A percentile compares a stretch with the other conserved stretches of the same genome.
These are phyloP conservation scores for Aspergillus baeticus DNA, from an alignment of 495 filamentous ascomycete genomes.

Conservation along the genomic window DNA sequence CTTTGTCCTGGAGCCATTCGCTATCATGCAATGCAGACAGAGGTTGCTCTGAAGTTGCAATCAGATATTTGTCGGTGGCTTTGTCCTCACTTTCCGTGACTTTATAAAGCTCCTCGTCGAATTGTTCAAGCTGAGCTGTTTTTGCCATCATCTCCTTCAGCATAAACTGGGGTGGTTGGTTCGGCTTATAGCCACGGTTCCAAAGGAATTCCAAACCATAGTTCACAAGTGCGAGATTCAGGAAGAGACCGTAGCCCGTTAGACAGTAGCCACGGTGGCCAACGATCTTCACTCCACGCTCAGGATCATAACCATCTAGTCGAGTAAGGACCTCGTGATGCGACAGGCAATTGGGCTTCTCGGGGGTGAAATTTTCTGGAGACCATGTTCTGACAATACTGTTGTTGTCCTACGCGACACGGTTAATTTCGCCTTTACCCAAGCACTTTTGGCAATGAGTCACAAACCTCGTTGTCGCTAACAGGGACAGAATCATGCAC, in stretches of 20 bases:
- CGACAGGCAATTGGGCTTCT: conserved; percentile 73
- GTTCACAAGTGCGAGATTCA: conserved; percentile 88
- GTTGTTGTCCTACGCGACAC: conserved; percentile 68
- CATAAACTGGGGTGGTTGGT: conserved; percentile 96
- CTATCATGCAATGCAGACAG: conserved; percentile 88
- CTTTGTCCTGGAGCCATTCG: conserved; percentile 84
- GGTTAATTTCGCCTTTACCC: conserved; percentile 62
- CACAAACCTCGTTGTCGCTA: conserved; percentile 74
- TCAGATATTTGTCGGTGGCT: conserved; percentile 91
- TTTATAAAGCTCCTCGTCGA: conserved; percentile 97
- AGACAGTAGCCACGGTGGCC: conserved; percentile 95
- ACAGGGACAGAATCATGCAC: conserved; percentile 92
- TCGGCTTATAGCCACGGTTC: conserved; percentile 74
- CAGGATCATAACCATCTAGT: conserved; percentile 89
- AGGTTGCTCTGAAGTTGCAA: conserved; percentile 95
- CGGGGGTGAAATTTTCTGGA: conserved; percentile 65
- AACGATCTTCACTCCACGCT: conserved; percentile 90
- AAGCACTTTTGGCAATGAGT: background rate
- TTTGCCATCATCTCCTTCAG: conserved; percentile 96
- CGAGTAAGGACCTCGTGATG: conserved; percentile 92
- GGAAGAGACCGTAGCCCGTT: conserved; percentile 85
- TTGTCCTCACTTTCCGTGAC: conserved; percentile 77
- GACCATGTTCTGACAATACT: conserved; percentile 71
- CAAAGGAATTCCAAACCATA: conserved; percentile 89
- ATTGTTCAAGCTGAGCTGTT: conserved; percentile 94